These are phyloP conservation scores for Nidula microcarpa DNA, from an alignment of 768 basidiomycete species.

Conservation along the genomic window DNA sequence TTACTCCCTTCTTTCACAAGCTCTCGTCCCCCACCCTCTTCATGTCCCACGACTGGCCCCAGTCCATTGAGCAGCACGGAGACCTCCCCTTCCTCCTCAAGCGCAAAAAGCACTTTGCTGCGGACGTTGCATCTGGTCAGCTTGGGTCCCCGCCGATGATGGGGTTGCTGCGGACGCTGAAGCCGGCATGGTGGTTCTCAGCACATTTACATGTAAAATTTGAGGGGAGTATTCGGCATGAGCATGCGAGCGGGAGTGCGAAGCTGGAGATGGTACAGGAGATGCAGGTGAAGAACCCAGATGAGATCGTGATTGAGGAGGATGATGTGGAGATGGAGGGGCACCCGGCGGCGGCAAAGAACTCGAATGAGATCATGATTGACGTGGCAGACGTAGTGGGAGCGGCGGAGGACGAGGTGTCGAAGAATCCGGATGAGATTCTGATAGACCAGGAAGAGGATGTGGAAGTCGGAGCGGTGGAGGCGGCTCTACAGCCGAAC, in stretches of 20 bases:
- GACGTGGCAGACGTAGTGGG: no score
- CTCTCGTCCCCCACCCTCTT: conserved; percentile 69
- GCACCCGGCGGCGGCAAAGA: background rate
- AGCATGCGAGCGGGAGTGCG: no score
- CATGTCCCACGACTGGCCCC: conserved; percentile 97
- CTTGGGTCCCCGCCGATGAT: conserved; percentile 89
- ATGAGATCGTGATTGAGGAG: conserved; percentile 46
- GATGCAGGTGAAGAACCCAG: conserved; percentile 31
- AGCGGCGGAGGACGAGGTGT: no score
- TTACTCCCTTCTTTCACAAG: conserved; percentile 25
- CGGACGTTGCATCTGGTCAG: conserved; percentile 60
- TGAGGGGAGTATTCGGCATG: conserved; percentile 52
- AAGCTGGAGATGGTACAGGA: background rate
- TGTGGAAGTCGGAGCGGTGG: no score
- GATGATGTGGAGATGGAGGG: conserved; percentile 21
- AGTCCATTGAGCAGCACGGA: conserved; percentile 78
- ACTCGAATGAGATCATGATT: background rate
- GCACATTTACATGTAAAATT: conserved; percentile 90
- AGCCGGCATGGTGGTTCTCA: conserved; percentile 88
- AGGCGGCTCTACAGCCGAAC: no score
- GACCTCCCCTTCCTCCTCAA: conserved; percentile 62
- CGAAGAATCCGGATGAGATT: conserved; percentile 47
- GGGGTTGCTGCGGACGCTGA: conserved; percentile 66
- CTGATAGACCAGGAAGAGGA: no score
- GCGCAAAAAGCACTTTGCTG: conserved; percentile 73